phyloP scores from a whole-genome alignment of 164 flowering plant species.

The Berberis thunbergii region DNA sequence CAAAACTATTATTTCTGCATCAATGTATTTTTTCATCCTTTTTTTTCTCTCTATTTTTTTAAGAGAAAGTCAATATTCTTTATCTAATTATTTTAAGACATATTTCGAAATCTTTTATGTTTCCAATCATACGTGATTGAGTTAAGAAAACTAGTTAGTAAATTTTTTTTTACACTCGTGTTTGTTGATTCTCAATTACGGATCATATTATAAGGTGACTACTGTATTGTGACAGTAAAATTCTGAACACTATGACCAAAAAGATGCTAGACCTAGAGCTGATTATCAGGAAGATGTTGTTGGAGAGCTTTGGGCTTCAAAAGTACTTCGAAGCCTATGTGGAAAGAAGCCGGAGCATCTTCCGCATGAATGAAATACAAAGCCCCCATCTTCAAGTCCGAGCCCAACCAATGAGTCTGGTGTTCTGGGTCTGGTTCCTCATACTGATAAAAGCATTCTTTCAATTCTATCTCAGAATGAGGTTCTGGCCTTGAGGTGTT shows the following conservation, averaged over 20 bases:
- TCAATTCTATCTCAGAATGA: neutral
- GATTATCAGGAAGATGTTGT: neutral
- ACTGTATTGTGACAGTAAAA: neutral
- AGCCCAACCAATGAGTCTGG: neutral
- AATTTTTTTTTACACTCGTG: neutral
- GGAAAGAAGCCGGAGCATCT: neutral
- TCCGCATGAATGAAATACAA: neutral
- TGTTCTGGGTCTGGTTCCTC: conserved; percentile 25
- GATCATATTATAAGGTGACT: neutral
- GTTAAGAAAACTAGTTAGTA: no score
- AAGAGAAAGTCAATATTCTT: no score
- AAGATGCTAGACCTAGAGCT: neutral
- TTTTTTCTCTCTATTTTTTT: no score
- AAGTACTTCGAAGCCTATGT: neutral
- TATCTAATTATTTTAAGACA: no score
- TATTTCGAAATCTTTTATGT: no score
- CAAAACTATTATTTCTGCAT: no score
- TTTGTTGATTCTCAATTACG: neutral
- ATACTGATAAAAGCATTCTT: conserved; percentile 21
- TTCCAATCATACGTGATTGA: no score
- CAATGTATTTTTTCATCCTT: no score
- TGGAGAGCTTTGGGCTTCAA: neutral
- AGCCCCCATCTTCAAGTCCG: neutral
- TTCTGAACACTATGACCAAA: neutral
- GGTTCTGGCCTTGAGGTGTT: conserved; percentile 35